phyloP scores from a whole-genome alignment of 345 rosid genomes.

The Linum lewisii region DNA sequence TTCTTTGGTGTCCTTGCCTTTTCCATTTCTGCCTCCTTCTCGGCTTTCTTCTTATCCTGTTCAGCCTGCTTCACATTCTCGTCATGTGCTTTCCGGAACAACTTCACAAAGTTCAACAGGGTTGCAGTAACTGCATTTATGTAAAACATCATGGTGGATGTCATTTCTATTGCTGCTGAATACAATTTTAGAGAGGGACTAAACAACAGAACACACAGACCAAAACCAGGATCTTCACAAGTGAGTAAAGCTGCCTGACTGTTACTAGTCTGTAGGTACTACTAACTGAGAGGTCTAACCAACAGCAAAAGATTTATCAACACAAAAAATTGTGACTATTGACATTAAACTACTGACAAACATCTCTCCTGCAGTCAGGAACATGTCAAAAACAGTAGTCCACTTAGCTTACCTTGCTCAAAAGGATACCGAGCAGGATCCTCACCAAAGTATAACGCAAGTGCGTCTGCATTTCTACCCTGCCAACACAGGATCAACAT shows the following conservation, averaged over 20 bases:
- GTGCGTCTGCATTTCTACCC: slow-evolving; percentile 99
- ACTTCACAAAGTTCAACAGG: slow-evolving; percentile 67
- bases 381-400: no score
- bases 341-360: no score
- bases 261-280: no score
- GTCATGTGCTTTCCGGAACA: slow-evolving; percentile 91
- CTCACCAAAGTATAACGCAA: slow-evolving; percentile 87
- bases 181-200: background rate
- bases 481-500: slow-evolving; percentile 26
- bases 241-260: no score
- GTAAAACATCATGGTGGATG: slow-evolving; percentile 8
- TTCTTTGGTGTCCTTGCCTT: slow-evolving; percentile 67
- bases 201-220: background rate
- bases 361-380: no score
- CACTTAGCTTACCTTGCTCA: slow-evolving; percentile 75
- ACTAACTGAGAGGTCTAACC: no score
- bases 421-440: slow-evolving; percentile 93
- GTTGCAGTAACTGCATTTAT: slow-evolving; percentile 71
- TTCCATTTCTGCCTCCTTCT: slow-evolving; percentile 90
- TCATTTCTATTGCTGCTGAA: slow-evolving; percentile 3
- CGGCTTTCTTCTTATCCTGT: slow-evolving; percentile 83
- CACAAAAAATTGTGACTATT: no score
- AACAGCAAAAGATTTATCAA: no score
- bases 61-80: slow-evolving; percentile 87
- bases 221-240: background rate